phyloP scores from a whole-genome alignment of 2,329 filamentous ascomycete species.

The Neonectria neomacrospora region DNA sequence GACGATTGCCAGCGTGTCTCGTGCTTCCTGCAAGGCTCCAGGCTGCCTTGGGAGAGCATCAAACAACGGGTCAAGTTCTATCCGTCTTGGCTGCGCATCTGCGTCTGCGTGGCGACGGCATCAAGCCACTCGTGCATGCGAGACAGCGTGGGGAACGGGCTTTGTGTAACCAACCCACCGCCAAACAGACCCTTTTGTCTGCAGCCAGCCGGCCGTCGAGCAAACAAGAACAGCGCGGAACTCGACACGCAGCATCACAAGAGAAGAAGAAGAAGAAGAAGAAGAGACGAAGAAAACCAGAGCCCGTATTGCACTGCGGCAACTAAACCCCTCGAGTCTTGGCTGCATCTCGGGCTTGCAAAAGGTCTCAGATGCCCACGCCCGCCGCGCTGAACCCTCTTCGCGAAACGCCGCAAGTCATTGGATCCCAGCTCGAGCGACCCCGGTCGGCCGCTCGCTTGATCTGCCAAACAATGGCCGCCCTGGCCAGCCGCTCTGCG shows the following conservation, averaged over 20 bases:
- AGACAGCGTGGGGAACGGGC: constrained; percentile 25
- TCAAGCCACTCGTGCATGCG: constrained; percentile 28
- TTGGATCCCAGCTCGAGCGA: constrained; percentile 37
- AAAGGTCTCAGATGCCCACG: constrained; percentile 5
- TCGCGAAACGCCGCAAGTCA: constrained; percentile 33
- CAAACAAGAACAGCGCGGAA: constrained; percentile 9
- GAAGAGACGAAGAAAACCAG: background rate
- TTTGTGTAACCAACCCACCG: constrained; percentile 23
- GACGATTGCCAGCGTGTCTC: constrained; percentile 26
- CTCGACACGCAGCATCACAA: background rate
- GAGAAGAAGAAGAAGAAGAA: background rate
- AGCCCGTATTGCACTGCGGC: constrained; percentile 7
- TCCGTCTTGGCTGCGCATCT: constrained; percentile 11
- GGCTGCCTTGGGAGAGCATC: constrained; percentile 15
- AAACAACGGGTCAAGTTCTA: constrained; percentile 2
- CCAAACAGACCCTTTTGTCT: constrained; percentile 19
- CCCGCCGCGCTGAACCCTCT: constrained; percentile 20
- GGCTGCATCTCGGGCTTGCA: constrained; percentile 24
- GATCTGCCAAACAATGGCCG: constrained; percentile 39
- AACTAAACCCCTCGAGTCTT: background rate
- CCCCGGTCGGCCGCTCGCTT: constrained; percentile 39
- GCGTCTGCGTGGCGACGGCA: constrained; percentile 24
- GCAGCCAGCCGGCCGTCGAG: background rate
- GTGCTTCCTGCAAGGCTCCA: constrained; percentile 17
- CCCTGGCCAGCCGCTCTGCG: constrained; percentile 6